Evolutionary conservation across 768 basidiomycete genomes (phyloP), one percentile per base, ranked within the genome.

Genomic region (Chalciporus sphaerocephalus): DNA sequence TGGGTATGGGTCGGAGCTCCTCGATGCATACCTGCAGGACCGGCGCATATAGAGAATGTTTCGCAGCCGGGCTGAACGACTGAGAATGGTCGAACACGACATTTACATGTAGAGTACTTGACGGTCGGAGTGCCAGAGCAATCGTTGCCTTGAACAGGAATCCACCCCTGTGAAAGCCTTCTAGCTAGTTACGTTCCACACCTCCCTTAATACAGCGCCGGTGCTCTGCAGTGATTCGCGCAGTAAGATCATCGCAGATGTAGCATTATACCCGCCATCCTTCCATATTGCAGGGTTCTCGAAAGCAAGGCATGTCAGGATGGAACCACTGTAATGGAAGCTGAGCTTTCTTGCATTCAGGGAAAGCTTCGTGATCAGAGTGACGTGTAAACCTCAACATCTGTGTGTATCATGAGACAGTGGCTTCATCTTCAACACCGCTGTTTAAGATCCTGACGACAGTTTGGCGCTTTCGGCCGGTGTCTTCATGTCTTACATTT

Each of bases 221-320:
- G n/a, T n/a, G n/a, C n/a, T n/a, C n/a, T n/a, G n/a, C n/a, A n/a
- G n/a, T n/a, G n/a, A n/a, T n/a, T n/a, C 72, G 15, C 83, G 76
- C 50, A 73, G 73, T 41, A 69, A 80, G 7, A 67, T 98, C 48
- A 92, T 99, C 43, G 79, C 92, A 11, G 85, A 98, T 66, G 86
- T 97, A 21, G 80, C 74, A 13, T 87, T 88, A 2, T 99, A 98
- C 64, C 82, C 10, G 71, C 69, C 48, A 98, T 97, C 63, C 72
- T 99, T 42, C 95, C 96, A 6, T 95, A 89, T 65, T 96, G 94
- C 69, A 78, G 78, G 17, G 74, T 94, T 44, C 69, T 94, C 30
- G 40, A 53, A 38, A 54, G 47, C 47, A 42, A 45, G 25, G 12
- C 47, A 52, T 32, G 54, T 59, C 50, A 61, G 43, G 66, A 68